Evolutionary conservation across 148 eudicot genomes (phyloP).

Genomic region (Cornus florida): DNA sequence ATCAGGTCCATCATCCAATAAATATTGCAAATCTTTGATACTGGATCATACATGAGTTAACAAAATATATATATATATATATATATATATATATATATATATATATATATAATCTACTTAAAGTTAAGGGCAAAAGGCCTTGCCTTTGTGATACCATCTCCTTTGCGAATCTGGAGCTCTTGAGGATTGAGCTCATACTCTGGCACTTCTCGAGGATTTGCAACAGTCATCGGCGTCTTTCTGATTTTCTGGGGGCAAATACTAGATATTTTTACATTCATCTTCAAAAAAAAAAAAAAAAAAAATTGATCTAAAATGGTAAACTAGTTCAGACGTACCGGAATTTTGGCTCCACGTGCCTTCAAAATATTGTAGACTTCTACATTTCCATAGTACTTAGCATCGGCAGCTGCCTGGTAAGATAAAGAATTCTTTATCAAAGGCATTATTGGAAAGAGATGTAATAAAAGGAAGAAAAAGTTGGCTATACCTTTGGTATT

Average conservation of each 20-base stretch:
- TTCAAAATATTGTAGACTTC: constrained; percentile 84
- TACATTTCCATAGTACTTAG: constrained; percentile 84
- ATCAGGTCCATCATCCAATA: not conserved
- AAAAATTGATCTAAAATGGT: not conserved
- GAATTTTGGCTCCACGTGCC: constrained; percentile 93
- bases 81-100: too few relatives aligned
- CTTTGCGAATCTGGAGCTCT: constrained; percentile 92
- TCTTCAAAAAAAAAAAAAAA: constrained; percentile 9
- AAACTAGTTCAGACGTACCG: constrained; percentile 43
- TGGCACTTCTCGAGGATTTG: constrained; percentile 95
- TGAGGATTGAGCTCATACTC: constrained; percentile 98
- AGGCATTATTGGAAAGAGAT: not conserved
- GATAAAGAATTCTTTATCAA: not conserved
- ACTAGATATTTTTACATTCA: not conserved
- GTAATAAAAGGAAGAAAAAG: not conserved
- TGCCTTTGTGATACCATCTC: constrained; percentile 96
- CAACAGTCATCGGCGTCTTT: constrained; percentile 93
- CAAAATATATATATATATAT: not conserved
- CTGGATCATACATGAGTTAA: not conserved
- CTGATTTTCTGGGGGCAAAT: constrained; percentile 60
- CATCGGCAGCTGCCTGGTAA: constrained; percentile 97
- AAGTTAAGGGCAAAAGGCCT: constrained; percentile 22
- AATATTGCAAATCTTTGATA: constrained; percentile 4
- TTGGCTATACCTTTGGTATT: not conserved
- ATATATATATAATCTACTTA: not conserved